A percentile compares a stretch with the other conserved stretches of the same genome.
Conservation (phyloP, 2,329 filamentous ascomycete genomes). For the Penicillium sp. region DNA sequence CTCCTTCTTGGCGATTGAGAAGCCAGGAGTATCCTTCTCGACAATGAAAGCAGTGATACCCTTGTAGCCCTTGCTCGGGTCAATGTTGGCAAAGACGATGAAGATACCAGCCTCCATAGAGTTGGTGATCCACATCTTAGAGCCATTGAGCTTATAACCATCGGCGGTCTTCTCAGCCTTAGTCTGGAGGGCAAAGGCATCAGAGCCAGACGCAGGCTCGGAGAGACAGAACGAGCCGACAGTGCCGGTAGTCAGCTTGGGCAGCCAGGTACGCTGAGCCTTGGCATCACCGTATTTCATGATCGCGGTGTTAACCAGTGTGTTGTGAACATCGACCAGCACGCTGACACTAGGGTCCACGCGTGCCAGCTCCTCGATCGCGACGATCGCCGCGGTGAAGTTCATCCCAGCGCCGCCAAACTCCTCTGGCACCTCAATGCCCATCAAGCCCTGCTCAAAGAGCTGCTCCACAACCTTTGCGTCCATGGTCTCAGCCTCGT, state of each 20-base stretch:
- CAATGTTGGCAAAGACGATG: conserved; percentile 95
- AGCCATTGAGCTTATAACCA: conserved; percentile 83
- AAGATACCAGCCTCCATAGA: conserved; percentile 90
- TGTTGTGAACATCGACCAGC: conserved; percentile 96
- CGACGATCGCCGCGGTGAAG: conserved; percentile 93
- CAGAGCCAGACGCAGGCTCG: conserved; percentile 88
- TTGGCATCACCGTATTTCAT: conserved; percentile 77
- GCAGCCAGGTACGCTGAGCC: conserved; percentile 82
- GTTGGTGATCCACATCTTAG: conserved; percentile 99
- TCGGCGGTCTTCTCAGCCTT: conserved; percentile 79
- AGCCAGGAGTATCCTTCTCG: conserved; percentile 84
- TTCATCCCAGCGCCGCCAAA: conserved; percentile 98
- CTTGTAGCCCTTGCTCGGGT: conserved; percentile 90
- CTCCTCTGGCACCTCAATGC: conserved; percentile 95
- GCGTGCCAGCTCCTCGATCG: conserved; percentile 92
- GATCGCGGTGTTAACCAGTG: conserved; percentile 90
- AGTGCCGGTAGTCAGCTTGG: conserved; percentile 83
- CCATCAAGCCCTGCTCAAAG: conserved; percentile 97
- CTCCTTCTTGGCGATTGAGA: conserved; percentile 98
- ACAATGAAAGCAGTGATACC: conserved; percentile 96
- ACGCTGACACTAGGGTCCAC: conserved; percentile 95
- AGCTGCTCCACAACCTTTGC: conserved; percentile 81
- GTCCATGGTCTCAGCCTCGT: conserved; percentile 95
- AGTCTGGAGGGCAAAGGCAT: conserved; percentile 92
- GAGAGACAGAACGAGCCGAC: conserved; percentile 91